Evolutionary conservation across 1,284 basidiomycete genomes (phyloP), one percentile per base, ranked within the genome.

Genomic region (Trichosporon sp.): DNA sequence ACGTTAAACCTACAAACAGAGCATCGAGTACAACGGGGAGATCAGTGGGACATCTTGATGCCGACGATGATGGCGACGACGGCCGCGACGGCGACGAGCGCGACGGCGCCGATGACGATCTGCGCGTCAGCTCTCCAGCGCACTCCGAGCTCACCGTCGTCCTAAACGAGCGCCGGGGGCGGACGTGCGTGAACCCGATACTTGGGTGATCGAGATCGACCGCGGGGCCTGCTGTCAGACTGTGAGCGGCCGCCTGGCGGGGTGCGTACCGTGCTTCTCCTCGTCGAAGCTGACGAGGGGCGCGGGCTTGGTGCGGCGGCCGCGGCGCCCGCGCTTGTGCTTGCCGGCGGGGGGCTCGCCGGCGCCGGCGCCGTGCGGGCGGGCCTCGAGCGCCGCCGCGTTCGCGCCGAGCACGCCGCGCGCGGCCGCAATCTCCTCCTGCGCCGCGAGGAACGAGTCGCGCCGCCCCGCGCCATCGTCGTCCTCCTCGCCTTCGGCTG

Each of bases 71-170:
- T 72, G 12, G 73, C 75, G 29, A 73, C 68, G 31, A 80, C 60
- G 5, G 71, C 75, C 12, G 76, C 76, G 11, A 65, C 71, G 2
- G 77, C 65, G 7, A 68, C 64, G 1, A 65, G 23, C 15, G 73
- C 75, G 15, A 58, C 70, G n/a, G 76, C 42, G 62, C 76, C 71
- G n/a, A 79, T 31, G 3, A 77, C 12, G 6, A 74, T 47, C 15
- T 47, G 29, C 12, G n/a, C 6, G 63, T 51, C 8, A 64, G 63
- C 63, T 21, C 2, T 5, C 11, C 21, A 4, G 35, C 21, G 5
- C n/a, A 13, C 12, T 11, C 7, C 18, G 5, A 35, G 15, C 32
- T 25, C n/a, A 38, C 34, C 21, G 35, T 5, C 18, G 62, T 35
- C 35, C 62, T 63, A 9, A 27, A 13, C 34, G 34, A 38, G 62